Base-by-base conservation (phyloP, 2,329 filamentous ascomycete species). In the Apiospora sp. region DNA sequence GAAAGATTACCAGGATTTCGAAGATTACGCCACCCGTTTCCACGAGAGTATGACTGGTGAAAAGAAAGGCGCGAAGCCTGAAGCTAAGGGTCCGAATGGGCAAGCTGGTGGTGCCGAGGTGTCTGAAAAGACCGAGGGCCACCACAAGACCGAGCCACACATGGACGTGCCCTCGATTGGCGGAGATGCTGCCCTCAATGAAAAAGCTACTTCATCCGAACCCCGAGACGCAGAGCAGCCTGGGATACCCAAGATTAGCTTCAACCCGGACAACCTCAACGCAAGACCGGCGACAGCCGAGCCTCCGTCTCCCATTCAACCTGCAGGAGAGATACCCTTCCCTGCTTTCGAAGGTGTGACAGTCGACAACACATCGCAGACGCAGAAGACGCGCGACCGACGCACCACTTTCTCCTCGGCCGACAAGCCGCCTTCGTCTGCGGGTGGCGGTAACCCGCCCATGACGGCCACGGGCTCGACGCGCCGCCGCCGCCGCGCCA, bases 1-100 rank as follows among this genome's bases (percentile, higher is more conserved):
- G 96, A 92, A 93, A 76, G 93, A 97, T 75, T 99, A 99, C 83
- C 92, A 94, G 75, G 93, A 97, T 76, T 97, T 93, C 79, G 87
- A 90, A 71, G 88, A 91, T 5, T 98, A 98, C 80, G 88, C 89
- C 24, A 91, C 93, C 76, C 90, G 91, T 67, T 98, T 99, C 85
- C 89, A 90, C 72, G 91, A 93, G 77, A 89, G 85, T 79, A 89
- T 90, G 87, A 86, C 87, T 68, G 84, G 84, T 82, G 88, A 77
- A 82, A 94, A 86, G 81, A 86, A 77, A 77, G 84, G 76, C 81
- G 89, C 86, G 37, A 83, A 92, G 80, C 77, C 86, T 81, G 81
- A 87, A 80, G 75, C 85, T 79, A 82, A 87, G 81, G 74, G 80
- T 19, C 83, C 78, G 74, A 78, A 61, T 75, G 78, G 73, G 72